phyloP scores from a whole-genome alignment of 768 basidiomycete genomes.

The Polyporus arcularius region DNA sequence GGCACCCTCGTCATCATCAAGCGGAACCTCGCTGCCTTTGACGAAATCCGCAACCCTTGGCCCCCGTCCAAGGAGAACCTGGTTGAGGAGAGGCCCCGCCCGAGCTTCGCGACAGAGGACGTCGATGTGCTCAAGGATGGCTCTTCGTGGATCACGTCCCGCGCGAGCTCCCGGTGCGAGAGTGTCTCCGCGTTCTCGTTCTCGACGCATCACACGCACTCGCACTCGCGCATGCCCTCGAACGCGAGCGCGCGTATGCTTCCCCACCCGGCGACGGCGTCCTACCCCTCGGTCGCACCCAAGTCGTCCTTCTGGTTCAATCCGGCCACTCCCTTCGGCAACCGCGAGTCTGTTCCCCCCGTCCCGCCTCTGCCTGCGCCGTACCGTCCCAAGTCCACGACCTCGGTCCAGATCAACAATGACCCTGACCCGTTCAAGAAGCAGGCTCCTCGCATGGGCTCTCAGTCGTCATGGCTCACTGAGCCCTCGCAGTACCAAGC shows the following conservation, averaged over 20 bases:
- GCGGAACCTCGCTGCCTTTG: slow-evolving; percentile 58
- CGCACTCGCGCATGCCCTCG: slow-evolving; percentile 45
- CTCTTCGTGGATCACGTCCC: slow-evolving; percentile 80
- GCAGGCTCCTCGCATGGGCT: slow-evolving; percentile 51
- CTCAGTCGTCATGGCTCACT: slow-evolving; percentile 76
- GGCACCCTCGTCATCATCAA: slow-evolving; percentile 66
- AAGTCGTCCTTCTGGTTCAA: slow-evolving; percentile 70
- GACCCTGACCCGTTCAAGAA: slow-evolving; percentile 67
- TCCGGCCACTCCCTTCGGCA: slow-evolving; percentile 39
- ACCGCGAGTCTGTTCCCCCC: slow-evolving; percentile 54
- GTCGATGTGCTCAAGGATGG: slow-evolving; percentile 74
- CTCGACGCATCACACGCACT: slow-evolving; percentile 62
- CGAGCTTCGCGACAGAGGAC: slow-evolving; percentile 71
- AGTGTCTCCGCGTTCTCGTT: slow-evolving; percentile 75
- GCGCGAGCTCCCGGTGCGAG: slow-evolving; percentile 51
- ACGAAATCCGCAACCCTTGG: slow-evolving; percentile 58
- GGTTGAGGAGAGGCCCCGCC: slow-evolving; percentile 54
- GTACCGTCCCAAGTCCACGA: slow-evolving; percentile 49
- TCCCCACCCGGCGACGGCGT: slow-evolving; percentile 36
- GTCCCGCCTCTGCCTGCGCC: slow-evolving; percentile 56
- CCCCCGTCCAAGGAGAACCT: slow-evolving; percentile 53
- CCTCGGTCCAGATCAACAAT: slow-evolving; percentile 39
- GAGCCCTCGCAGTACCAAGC: slow-evolving; percentile 59
- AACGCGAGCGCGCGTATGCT: slow-evolving; percentile 28
- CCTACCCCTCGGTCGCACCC: slow-evolving; percentile 35